Conservation (phyloP, 73 alveolate genomes). For the Durusdinium trenchii region DNA sequence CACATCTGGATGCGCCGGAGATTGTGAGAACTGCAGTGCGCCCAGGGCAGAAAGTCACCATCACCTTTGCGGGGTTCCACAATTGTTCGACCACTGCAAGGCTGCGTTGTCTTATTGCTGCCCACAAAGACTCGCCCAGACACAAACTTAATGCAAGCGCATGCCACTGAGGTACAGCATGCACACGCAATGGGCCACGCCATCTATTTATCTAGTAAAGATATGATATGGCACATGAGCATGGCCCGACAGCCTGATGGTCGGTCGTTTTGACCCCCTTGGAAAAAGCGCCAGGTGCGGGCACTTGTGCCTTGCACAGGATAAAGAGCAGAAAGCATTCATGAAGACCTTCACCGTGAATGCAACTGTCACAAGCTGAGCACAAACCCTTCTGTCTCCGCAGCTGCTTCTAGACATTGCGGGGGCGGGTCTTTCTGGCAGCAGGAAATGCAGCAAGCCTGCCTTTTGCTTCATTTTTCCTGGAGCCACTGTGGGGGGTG, state of each 20-base stretch:
- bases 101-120: not conserved
- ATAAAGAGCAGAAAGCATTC: conserved; percentile 88
- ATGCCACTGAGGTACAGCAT: not conserved
- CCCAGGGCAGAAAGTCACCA: not conserved
- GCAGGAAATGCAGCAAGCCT: too few relatives aligned
- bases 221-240: too few relatives aligned
- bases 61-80: not conserved
- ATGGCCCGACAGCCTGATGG: too few relatives aligned
- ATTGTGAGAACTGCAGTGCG: conserved; percentile 35
- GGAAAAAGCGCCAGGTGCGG: conserved; percentile 36
- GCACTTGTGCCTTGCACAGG: conserved; percentile 77
- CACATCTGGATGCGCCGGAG: conserved; percentile 71
- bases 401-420: too few relatives aligned
- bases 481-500: too few relatives aligned
- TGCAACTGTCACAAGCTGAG: conserved; percentile 50
- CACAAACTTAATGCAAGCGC: not conserved
- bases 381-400: too few relatives aligned
- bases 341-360: conserved; percentile 92
- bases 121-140: not conserved
- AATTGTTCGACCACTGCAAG: not conserved
- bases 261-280: too few relatives aligned
- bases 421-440: too few relatives aligned
- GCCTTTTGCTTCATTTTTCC: too few relatives aligned
- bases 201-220: too few relatives aligned
- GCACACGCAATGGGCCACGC: conserved; percentile 71